Percentiles rank a stretch among this genome's conserved stretches.
phyloP scores from a whole-genome alignment of 2,329 filamentous ascomycete genomes.

The Coniochaeta prunicola region DNA sequence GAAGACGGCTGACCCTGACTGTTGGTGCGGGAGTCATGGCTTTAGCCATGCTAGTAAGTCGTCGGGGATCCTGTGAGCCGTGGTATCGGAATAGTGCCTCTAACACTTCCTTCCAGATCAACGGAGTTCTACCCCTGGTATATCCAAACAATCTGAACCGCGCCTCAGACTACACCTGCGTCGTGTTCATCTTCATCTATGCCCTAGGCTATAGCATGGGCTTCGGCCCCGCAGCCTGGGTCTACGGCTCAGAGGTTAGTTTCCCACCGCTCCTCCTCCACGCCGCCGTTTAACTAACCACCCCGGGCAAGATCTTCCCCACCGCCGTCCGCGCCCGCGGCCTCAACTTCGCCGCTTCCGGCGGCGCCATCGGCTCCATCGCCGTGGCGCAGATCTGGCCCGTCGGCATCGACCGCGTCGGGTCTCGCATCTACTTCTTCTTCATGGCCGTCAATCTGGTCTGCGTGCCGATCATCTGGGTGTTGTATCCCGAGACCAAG shows the following conservation, averaged over 20 bases:
- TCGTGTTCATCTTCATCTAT: slow-evolving; percentile 51
- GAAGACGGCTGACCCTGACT: slow-evolving; percentile 39
- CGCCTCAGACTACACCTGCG: slow-evolving; percentile 40
- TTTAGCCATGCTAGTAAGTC: slow-evolving; percentile 41
- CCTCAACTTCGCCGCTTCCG: slow-evolving; percentile 47
- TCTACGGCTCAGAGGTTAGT: slow-evolving; percentile 49
- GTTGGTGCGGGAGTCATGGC: slow-evolving; percentile 45
- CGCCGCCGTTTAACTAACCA: neutral
- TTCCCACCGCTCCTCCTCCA: neutral
- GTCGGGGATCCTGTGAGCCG: neutral
- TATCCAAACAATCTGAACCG: slow-evolving; percentile 43
- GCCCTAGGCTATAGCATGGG: slow-evolving; percentile 51
- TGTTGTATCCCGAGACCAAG: slow-evolving; percentile 26
- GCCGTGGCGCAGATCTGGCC: slow-evolving; percentile 49
- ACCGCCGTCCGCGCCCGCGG: slow-evolving; percentile 48
- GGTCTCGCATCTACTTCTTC: slow-evolving; percentile 48
- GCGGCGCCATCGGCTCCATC: slow-evolving; percentile 47
- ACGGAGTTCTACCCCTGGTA: slow-evolving; percentile 41
- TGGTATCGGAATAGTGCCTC: neutral
- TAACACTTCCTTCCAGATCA: slow-evolving; percentile 32
- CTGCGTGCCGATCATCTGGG: slow-evolving; percentile 35
- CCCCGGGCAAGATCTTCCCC: slow-evolving; percentile 42
- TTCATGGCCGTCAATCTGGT: slow-evolving; percentile 46
- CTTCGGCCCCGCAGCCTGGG: slow-evolving; percentile 50
- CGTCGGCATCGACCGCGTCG: slow-evolving; percentile 40